Evolutionary conservation across 2,329 filamentous ascomycete genomes (phyloP).

Genomic region (Trichothecium sympodiale): DNA sequence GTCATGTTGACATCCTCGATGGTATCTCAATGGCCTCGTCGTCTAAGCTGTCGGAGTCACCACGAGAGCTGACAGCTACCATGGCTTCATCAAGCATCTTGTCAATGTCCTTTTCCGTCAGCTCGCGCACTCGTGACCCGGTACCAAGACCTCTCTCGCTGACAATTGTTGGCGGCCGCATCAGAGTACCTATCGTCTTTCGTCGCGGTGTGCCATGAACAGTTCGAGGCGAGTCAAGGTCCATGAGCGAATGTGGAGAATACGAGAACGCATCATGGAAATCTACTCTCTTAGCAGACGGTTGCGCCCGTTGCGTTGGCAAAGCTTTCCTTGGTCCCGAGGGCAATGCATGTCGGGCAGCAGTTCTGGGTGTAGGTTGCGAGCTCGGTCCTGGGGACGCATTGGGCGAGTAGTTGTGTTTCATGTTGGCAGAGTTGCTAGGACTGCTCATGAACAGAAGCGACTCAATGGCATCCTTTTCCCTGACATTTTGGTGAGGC

Average conservation of each 20-base stretch:
- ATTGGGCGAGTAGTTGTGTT: constrained; percentile 38
- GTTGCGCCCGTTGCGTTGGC: constrained; percentile 33
- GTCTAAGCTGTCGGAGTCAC: constrained; percentile 37
- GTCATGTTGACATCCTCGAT: constrained; percentile 5
- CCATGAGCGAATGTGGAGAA: constrained; percentile 33
- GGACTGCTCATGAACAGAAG: constrained; percentile 74
- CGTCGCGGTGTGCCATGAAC: constrained; percentile 9
- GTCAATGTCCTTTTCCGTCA: constrained; percentile 47
- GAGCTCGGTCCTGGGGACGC: constrained; percentile 20
- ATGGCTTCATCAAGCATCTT: constrained; percentile 45
- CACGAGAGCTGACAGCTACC: constrained; percentile 24
- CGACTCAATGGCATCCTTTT: constrained; percentile 74
- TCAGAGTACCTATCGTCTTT: constrained; percentile 13
- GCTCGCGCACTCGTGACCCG: not conserved
- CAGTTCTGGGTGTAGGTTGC: constrained; percentile 7
- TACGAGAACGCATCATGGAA: constrained; percentile 31
- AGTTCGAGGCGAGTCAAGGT: constrained; percentile 25
- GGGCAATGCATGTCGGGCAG: constrained; percentile 28
- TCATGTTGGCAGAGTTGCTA: constrained; percentile 55
- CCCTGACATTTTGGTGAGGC: constrained; percentile 53
- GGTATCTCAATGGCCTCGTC: constrained; percentile 46
- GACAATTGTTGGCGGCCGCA: no score
- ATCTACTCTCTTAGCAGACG: constrained; percentile 31
- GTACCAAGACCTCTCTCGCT: no score
- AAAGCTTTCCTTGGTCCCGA: constrained; percentile 40